These are phyloP conservation scores for Excoecaria agallocha DNA, from an alignment of 345 rosid genomes.

Conservation along the genomic window DNA sequence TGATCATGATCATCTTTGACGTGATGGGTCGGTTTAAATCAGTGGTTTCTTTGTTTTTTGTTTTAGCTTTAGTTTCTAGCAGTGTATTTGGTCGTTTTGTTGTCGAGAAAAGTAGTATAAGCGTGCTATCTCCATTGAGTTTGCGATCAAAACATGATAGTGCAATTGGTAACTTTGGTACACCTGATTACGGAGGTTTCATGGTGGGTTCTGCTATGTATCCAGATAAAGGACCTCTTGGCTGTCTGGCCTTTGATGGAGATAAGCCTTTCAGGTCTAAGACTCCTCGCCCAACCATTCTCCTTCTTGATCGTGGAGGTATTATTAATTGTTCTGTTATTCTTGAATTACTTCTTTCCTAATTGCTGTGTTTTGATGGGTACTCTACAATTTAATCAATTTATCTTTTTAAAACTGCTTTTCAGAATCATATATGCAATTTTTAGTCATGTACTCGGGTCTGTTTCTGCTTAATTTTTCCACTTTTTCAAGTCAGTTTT, in stretches of 20 bases:
- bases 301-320: conserved; percentile 97
- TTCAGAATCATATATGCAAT: not conserved
- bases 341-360: too few relatives aligned
- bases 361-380: too few relatives aligned
- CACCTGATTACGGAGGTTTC: conserved; percentile 69
- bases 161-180: conserved; percentile 83
- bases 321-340: conserved; percentile 20
- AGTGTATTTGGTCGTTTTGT: conserved; percentile 58
- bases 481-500: too few relatives aligned
- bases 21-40: conserved; percentile 24
- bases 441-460: not conserved
- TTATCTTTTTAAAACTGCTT: not conserved
- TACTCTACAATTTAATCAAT: too few relatives aligned
- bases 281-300: conserved; percentile 52
- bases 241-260: conserved; percentile 59
- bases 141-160: conserved; percentile 65
- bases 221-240: conserved; percentile 53
- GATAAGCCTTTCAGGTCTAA: conserved; percentile 59
- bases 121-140: conserved; percentile 54
- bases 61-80: conserved; percentile 21
- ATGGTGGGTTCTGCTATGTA: conserved; percentile 71
- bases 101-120: conserved; percentile 85
- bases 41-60: conserved; percentile 31
- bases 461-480: too few relatives aligned
- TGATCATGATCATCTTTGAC: conserved; percentile 17